Evolutionary conservation across 352 stramenopile genomes (phyloP), one percentile per base, ranked within the genome.

Genomic region (Thalassiosira exigua): DNA sequence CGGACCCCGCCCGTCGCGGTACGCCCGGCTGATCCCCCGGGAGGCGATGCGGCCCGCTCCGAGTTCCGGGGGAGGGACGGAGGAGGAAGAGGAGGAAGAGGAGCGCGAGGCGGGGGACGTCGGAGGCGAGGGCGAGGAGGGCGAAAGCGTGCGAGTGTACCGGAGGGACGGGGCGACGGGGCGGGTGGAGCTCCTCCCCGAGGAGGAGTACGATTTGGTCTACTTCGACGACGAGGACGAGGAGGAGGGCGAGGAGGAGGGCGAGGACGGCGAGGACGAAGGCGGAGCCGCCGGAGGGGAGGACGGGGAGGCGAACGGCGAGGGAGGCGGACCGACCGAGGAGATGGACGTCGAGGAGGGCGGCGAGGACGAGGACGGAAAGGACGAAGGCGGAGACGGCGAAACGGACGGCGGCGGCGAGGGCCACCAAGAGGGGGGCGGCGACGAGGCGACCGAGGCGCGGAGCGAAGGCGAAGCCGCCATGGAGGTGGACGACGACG

Each of bases 121-220:
- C 11, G 4, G 26, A 19, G 44, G 41, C 46, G 32, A 44, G 7
- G 24, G 32, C 50, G 48, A 29, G n/a, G 17, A 21, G 0, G 14
- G 30, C 26, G 50, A 51, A 11, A 33, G 22, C 27, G 29, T 2
- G 4, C 36, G 42, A 19, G 75, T 84, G 12, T 84, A 84, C 64
- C 36, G 57, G 56, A 65, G 60, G 46, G 29, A 76, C 41, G 32
- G 41, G 3, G 39, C 22, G 0, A 74, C 62, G 24, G 75, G 75
- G 12, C 7, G 42, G 17, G 51, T 79, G 39, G 56, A 75, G 60
- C 56, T 79, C 17, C 53, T 79, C 4, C 24, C 48, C 1, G 59
- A 67, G 42, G 60, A 74, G 1, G 57, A 78, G 46, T 84, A 84
- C 58, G 54, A 75, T 62, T 32, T 84, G 51, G 61, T 54, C 0